A percentile compares a stretch with the other conserved stretches of the same genome.
These are phyloP conservation scores for Pleurotus pulmonarius DNA, from an alignment of 768 basidiomycete species.

Conservation along the genomic window DNA sequence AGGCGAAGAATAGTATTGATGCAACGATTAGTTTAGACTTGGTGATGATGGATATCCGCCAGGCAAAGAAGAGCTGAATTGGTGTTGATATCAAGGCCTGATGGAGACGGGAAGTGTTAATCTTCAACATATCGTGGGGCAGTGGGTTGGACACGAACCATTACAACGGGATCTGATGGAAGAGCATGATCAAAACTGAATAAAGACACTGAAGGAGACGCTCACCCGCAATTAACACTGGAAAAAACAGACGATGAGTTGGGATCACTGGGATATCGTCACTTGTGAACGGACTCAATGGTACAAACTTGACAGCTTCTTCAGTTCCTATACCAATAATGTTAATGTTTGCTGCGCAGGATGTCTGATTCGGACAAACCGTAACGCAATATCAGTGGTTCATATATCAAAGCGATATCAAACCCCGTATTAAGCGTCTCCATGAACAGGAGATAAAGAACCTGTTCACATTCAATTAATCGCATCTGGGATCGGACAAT, in stretches of 20 bases:
- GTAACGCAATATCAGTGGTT: constrained; percentile 9
- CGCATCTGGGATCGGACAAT: too few relatives aligned
- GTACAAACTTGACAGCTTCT: constrained; percentile 18
- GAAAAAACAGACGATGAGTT: background rate
- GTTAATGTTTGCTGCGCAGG: background rate
- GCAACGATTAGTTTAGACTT: background rate
- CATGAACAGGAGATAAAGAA: constrained; percentile 12
- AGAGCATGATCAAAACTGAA: too few relatives aligned
- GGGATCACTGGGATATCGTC: background rate
- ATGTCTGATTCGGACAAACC: constrained; percentile 2
- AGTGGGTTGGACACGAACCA: constrained; percentile 5
- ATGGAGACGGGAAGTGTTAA: background rate
- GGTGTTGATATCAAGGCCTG: constrained; percentile 16
- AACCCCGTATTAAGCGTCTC: constrained; percentile 14
- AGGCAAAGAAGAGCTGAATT: constrained; percentile 22
- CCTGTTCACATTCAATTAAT: background rate
- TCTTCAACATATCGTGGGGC: background rate
- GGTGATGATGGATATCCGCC: constrained; percentile 18
- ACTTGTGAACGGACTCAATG: constrained; percentile 20
- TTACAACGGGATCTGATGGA: constrained; percentile 12
- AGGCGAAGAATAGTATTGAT: too few relatives aligned
- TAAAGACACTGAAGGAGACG: background rate
- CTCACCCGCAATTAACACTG: constrained; percentile 28
- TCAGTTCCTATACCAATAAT: background rate
- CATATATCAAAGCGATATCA: constrained; percentile 14